phyloP scores from a whole-genome alignment of 2,329 filamentous ascomycete species.

The Nemania sp. region DNA sequence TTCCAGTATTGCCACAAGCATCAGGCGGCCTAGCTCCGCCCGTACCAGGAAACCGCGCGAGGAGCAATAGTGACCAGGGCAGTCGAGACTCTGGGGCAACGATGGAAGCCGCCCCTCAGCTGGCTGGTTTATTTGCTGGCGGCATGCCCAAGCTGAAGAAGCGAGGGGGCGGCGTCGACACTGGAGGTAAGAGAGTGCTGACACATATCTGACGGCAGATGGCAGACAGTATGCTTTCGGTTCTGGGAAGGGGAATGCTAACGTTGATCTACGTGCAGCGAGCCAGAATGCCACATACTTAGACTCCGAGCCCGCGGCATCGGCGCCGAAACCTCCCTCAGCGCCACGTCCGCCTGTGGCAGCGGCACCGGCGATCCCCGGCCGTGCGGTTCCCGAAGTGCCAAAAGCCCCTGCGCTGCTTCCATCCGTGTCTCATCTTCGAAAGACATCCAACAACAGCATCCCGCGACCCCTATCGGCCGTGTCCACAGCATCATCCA shows the following conservation, averaged over 20 bases:
- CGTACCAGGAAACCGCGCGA: constrained; percentile 68
- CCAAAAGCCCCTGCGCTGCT: constrained; percentile 21
- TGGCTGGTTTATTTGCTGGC: constrained; percentile 86
- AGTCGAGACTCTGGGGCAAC: constrained; percentile 47
- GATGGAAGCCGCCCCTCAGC: constrained; percentile 70
- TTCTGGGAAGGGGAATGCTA: too few species aligned
- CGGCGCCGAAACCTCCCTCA: constrained; percentile 57
- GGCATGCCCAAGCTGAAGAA: constrained; percentile 96
- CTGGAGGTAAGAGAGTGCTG: constrained; percentile 67
- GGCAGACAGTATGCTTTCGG: too few species aligned
- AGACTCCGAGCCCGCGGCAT: constrained; percentile 71
- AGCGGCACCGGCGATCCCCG: constrained; percentile 62
- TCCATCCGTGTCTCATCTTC: constrained; percentile 59
- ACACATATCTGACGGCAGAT: too few species aligned
- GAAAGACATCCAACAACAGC: constrained; percentile 57
- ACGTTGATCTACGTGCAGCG: constrained; percentile 50
- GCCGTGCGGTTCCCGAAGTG: constrained; percentile 49
- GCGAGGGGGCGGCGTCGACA: constrained; percentile 77
- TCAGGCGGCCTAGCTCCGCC: constrained; percentile 67
- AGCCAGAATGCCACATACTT: constrained; percentile 72
- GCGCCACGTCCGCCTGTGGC: constrained; percentile 64
- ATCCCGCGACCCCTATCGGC: constrained; percentile 62
- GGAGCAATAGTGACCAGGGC: constrained; percentile 81
- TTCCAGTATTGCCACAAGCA: constrained; percentile 66
- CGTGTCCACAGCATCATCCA: constrained; percentile 59